Conservation (phyloP, 192 early-diverging fungal genomes). For the Ramicandelaber brevisporus region DNA sequence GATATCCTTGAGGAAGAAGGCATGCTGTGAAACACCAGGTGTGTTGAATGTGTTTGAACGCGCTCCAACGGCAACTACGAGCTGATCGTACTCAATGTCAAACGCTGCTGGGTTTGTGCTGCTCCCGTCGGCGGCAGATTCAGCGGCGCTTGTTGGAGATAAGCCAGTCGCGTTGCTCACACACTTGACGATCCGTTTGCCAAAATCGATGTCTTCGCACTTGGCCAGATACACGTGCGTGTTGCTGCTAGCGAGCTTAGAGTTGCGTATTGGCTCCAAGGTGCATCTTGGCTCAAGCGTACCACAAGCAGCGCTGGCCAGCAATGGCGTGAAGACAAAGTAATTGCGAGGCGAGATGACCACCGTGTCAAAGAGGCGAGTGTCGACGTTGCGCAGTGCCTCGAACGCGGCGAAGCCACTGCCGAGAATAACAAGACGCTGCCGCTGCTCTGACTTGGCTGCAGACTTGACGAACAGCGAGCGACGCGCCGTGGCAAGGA, state of each 20-base stretch:
- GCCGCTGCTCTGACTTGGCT: constrained; percentile 2
- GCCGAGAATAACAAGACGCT: constrained; percentile 18
- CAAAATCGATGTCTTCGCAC: constrained; percentile 20
- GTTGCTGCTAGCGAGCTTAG: constrained; percentile 19
- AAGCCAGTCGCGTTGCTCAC: constrained; percentile 9
- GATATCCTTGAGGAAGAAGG: constrained; percentile 45
- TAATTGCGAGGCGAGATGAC: constrained; percentile 66
- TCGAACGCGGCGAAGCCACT: constrained; percentile 37
- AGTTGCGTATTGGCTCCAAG: constrained; percentile 56
- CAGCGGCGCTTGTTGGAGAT: background rate
- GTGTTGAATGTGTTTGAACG: constrained; percentile 46
- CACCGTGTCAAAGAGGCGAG: constrained; percentile 33
- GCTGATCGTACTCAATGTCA: constrained; percentile 26
- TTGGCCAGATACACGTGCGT: constrained; percentile 40
- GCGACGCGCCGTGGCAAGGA: too few species aligned
- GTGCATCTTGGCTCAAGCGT: constrained; percentile 72
- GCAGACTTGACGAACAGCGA: too few species aligned
- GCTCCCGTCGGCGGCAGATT: background rate
- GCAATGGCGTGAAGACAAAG: constrained; percentile 67
- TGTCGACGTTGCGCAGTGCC: constrained; percentile 39
- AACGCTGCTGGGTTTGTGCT: constrained; percentile 5
- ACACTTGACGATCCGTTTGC: constrained; percentile 13
- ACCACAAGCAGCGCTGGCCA: constrained; percentile 65
- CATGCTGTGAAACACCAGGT: constrained; percentile 41
- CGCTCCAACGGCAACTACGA: constrained; percentile 40